Base-by-base conservation (phyloP, 192 early-diverging fungal species). In the Phycomyces blakesleeanus region DNA sequence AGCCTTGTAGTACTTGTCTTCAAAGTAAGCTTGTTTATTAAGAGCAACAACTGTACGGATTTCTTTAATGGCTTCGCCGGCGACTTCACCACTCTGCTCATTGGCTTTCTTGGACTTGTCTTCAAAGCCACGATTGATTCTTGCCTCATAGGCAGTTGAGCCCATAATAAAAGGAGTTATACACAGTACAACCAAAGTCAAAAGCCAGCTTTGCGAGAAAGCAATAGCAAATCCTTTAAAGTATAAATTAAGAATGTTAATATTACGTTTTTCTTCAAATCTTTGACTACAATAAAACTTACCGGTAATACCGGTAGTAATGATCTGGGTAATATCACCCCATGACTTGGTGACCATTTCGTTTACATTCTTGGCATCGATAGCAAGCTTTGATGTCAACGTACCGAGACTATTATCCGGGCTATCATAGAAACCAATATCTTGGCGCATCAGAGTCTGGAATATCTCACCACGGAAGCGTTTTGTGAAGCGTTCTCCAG, bases 41-140 rank as follows among this genome's bases (percentile, higher is more conserved):
- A 97, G 79, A 9, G 92, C 79, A 37, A 88, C 83, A 22, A 97
- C 89, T 1, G 95, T 97, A 53, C 91, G 90, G 26, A 97, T 89
- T 57, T 90, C 87, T 18, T 82, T 72, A 26, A 96, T 88, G 3
- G 92, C 89, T 76, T 97, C 93, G 65, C 83, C 80, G 20, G 93
- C 91, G 57, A 91, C 84, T 72, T 93, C 86, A 57, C 88, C 91
- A 14, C 88, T 84, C 27, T 79, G 66, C 64, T 91, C 89, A 77
- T 94, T 92, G 1, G 89, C 87, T 51, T 74, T 81, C 69, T 90
- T 87, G 25, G 83, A 85, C 61, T 82, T 76, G 27, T 77, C 75
- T 51, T 81, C 84, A 55, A 78, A 90, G 59, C 87, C 87, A 55
- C 68, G 67, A 53, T 86, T 57, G 1, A 74, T 67, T 34, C 72